Evolutionary conservation across 108 stramenopile genomes (phyloP).

Genomic region (Schizochytrium sp.): DNA sequence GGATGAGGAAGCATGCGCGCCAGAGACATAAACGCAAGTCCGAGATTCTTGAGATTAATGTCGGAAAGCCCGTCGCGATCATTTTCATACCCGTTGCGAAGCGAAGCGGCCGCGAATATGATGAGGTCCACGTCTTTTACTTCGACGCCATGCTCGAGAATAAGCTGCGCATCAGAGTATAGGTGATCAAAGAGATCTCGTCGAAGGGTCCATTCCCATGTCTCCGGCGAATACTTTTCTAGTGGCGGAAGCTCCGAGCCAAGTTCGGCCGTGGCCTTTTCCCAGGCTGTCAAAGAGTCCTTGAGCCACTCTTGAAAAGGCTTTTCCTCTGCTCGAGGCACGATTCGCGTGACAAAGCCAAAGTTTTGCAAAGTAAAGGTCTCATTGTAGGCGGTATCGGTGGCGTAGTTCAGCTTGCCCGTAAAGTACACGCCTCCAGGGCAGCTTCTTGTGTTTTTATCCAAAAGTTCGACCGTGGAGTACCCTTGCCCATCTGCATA

Average conservation of each 20-base stretch:
- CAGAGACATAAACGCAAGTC: slow-evolving; percentile 49
- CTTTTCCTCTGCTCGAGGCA: not conserved
- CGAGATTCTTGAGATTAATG: slow-evolving; percentile 49
- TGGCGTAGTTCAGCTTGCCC: slow-evolving; percentile 45
- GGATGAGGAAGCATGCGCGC: not conserved
- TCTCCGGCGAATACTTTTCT: slow-evolving; percentile 29
- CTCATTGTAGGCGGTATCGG: slow-evolving; percentile 34
- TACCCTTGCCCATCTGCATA: slow-evolving; percentile 24
- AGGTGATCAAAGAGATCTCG: slow-evolving; percentile 50
- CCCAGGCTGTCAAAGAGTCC: slow-evolving; percentile 23
- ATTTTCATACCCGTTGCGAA: slow-evolving; percentile 29
- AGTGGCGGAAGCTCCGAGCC: slow-evolving; percentile 18
- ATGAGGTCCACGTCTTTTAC: not conserved
- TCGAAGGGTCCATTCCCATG: slow-evolving; percentile 56
- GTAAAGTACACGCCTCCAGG: slow-evolving; percentile 49
- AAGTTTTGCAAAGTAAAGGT: slow-evolving; percentile 53
- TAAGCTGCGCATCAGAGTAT: slow-evolving; percentile 38
- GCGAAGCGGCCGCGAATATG: slow-evolving; percentile 27
- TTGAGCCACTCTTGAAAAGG: not conserved
- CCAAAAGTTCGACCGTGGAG: slow-evolving; percentile 52
- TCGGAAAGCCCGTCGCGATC: slow-evolving; percentile 7
- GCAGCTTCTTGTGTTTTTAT: slow-evolving; percentile 36
- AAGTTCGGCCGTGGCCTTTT: not conserved
- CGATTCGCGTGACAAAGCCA: slow-evolving; percentile 45
- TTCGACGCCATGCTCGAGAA: slow-evolving; percentile 41